phyloP scores from a whole-genome alignment of 2,329 filamentous ascomycete genomes.

The Apiospora malaysiana region DNA sequence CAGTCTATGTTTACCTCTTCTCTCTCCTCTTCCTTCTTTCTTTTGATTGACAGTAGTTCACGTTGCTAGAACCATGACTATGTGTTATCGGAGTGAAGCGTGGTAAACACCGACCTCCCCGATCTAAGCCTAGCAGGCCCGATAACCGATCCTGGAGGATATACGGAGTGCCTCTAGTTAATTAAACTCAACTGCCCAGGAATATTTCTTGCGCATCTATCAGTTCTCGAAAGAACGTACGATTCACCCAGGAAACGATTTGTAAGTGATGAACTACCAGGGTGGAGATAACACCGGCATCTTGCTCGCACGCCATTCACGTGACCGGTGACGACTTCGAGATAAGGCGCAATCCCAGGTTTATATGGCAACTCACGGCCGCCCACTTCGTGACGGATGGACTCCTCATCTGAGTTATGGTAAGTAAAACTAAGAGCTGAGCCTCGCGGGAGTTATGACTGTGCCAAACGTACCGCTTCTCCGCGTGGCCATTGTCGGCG shows the following conservation, averaged over 20 bases:
- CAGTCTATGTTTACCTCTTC: too few relatives aligned
- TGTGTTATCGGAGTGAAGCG: too few relatives aligned
- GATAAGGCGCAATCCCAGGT: conserved; percentile 14
- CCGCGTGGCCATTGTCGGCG: conserved; percentile 34
- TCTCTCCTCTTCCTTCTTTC: too few relatives aligned
- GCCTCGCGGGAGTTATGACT: conserved; percentile 27
- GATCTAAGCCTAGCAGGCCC: too few relatives aligned
- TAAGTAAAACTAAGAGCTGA: neutral
- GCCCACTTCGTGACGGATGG: neutral
- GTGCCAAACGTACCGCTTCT: conserved; percentile 28
- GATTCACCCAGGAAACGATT: neutral
- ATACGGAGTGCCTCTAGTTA: too few relatives aligned
- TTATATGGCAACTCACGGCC: neutral
- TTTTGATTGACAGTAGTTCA: too few relatives aligned
- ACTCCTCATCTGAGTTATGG: neutral
- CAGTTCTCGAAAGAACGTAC: neutral
- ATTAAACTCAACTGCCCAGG: too few relatives aligned
- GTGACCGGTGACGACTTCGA: conserved; percentile 36
- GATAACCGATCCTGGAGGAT: too few relatives aligned
- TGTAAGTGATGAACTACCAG: neutral
- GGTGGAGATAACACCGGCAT: neutral
- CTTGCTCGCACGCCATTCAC: conserved; percentile 35
- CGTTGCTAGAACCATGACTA: too few relatives aligned
- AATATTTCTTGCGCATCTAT: too few relatives aligned
- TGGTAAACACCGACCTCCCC: too few relatives aligned